phyloP scores from a whole-genome alignment of 257 asterid genomes.

The Gentiana straminea region DNA sequence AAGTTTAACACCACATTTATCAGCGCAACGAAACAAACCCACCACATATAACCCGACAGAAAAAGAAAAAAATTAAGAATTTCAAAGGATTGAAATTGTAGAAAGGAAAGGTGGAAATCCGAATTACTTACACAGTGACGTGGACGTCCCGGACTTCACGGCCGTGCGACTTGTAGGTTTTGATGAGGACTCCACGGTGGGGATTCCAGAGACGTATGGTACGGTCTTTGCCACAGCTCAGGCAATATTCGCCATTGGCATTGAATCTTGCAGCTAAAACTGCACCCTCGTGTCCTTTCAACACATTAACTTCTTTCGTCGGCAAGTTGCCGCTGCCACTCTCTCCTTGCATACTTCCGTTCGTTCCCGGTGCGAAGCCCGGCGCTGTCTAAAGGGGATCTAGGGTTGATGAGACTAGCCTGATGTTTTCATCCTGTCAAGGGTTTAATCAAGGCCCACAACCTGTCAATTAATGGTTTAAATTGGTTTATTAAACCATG shows the following conservation, averaged over 20 bases:
- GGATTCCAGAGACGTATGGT: constrained; percentile 96
- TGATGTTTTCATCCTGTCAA: no score
- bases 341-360: no score
- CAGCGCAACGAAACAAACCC: neutral
- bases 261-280: constrained; percentile 93
- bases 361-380: no score
- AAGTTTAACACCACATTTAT: neutral
- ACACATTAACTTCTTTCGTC: constrained; percentile 52
- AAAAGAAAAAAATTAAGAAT: neutral
- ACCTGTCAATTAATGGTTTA: no score
- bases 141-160: constrained; percentile 96
- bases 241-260: constrained; percentile 75
- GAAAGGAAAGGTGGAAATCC: neutral
- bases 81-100: neutral
- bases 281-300: constrained; percentile 92
- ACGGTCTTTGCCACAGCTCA: constrained; percentile 96
- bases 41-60: no score
- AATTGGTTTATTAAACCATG: no score
- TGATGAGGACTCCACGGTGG: constrained; percentile 83
- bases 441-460: no score
- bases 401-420: no score
- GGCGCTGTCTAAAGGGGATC: no score
- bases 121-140: constrained; percentile 40
- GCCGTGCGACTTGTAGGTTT: constrained; percentile 91
- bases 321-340: constrained; percentile 32